Conservation (phyloP, 1,284 basidiomycete species). For the Pseudozyma hubeiensis region DNA sequence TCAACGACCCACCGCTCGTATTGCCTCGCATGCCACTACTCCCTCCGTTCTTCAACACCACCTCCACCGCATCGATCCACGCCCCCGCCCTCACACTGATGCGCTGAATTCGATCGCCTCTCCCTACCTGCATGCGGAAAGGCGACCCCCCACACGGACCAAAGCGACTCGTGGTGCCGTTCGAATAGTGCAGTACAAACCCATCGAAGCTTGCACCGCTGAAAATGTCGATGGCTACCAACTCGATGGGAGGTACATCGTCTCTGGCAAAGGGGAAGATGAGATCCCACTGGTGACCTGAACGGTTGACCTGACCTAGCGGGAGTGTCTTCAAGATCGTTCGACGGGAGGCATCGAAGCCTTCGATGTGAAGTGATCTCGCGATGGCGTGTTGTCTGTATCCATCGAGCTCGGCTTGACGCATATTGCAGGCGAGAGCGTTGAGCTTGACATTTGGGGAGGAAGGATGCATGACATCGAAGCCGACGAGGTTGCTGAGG, state of each 20-base stretch:
- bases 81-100: slow-evolving; percentile 37
- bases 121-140: slow-evolving; percentile 12
- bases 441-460: slow-evolving; percentile 35
- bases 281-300: slow-evolving; percentile 18
- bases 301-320: slow-evolving; percentile 17
- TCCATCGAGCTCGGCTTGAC: slow-evolving; percentile 35
- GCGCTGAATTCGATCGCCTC: slow-evolving; percentile 20
- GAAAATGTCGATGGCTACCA: slow-evolving; percentile 25
- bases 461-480: slow-evolving; percentile 28
- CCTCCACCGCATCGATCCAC: slow-evolving; percentile 51
- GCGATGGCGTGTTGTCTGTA: slow-evolving; percentile 24
- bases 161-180: slow-evolving; percentile 5
- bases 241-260: background rate
- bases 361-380: slow-evolving; percentile 10
- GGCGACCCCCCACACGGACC: slow-evolving; percentile 31
- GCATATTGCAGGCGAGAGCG: slow-evolving; percentile 49
- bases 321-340: slow-evolving; percentile 18
- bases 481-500: slow-evolving; percentile 31
- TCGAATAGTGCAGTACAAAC: slow-evolving; percentile 15
- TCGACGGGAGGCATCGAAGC: slow-evolving; percentile 9
- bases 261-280: slow-evolving; percentile 21
- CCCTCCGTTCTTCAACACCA: slow-evolving; percentile 32
- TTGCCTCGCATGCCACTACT: slow-evolving; percentile 44
- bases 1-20: slow-evolving; percentile 24
- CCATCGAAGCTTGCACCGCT: slow-evolving; percentile 38